Evolutionary conservation across 2,329 filamentous ascomycete genomes (phyloP), one percentile per base, ranked within the genome.

Genomic region (Aspergillus viridinutans): DNA sequence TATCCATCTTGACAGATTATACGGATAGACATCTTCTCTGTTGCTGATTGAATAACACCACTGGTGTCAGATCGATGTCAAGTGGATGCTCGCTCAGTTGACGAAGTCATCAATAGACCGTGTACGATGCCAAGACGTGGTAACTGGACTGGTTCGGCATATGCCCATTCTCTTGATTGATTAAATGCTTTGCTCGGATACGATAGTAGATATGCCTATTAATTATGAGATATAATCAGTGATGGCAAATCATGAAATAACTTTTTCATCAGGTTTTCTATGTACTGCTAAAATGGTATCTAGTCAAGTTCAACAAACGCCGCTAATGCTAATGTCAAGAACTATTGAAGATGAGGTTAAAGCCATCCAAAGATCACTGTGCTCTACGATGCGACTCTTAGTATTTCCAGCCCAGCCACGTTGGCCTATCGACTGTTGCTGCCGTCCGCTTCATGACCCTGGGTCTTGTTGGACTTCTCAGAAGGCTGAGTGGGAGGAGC

Each of bases 1-100:
- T 59, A 49, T 67, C 61, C 63, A 66, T 66, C 20, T 45, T 45
- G 10, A 45, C n/a, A 20, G 9, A 20, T 5, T 2, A 23, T 4
- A 21, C 20, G 21, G 20, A 21, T 21, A 43, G 10, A 20, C 40
- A 43, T 43, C 40, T 43, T 43, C 40, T 12, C 40, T 21, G 40
- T 10, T 43, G 20, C 21, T 21, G n/a, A 21, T 12, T 43, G 40
- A 43, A 20, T 10, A 21, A 20, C 8, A 12, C 1, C 8, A 3
- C n/a, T 43, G 8, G 8, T 4, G 10, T 43, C 2, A 20, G 21
- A 21, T 43, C 3, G 40, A 43, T 43, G n/a, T 29, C 28, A 29
- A 12, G 28, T 29, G 28, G 28, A 29, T 29, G 28, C 28, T n/a
- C 29, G 12, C 12, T 3, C 14, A 32, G 12, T 14, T 32, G 29